Base-by-base conservation (phyloP, 345 rosid species). In the Eucalyptus grandis region DNA sequence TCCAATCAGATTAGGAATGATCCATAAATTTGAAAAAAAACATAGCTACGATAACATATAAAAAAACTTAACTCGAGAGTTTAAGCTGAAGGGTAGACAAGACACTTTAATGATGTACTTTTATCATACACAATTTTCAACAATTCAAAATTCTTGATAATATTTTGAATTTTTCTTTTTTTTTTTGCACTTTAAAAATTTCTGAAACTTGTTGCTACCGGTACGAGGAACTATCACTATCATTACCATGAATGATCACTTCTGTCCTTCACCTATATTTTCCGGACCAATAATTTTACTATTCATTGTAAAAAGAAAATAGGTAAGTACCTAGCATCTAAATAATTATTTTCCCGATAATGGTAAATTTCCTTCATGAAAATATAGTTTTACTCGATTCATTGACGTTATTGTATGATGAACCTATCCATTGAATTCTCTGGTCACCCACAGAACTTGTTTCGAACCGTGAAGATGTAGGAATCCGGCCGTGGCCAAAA, bases 11-110 rank as follows among this genome's bases (percentile, higher is more conserved):
- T 72, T 9, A 72, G 26, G 46, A 19, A 37, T 1, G 1, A 37
- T 77, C 1, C 27, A 6, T 77, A 13, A 77, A 37, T 77, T 77
- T 3, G 46, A 37, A 6, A 72, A 72, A 34, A 72, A 19, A 6
- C 8, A 3, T 19, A 19, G 7, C 3, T 19, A 6, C 7, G 3
- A 5, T 37, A 19, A 1, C 12, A 37, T 16, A 13, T 72, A 37
- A 72, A 11, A 72, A 34, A 19, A 12, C 13, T 9, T 72, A 19
- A 72, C 26, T 72, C 6, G 24, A 34, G 22, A 72, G 14, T 72
- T 72, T 19, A 72, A 19, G 13, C 2, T 5, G 12, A 72, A 6
- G 11, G 8, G 11, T 5, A 56, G 12, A 10, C 30, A 24, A 31
- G 43, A 31, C 40, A 37, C 14, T 37, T 72, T 72, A 37, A 7